These are phyloP conservation scores for Skeletonema costatum DNA, from an alignment of 108 stramenopile genomes.

Conservation along the genomic window DNA sequence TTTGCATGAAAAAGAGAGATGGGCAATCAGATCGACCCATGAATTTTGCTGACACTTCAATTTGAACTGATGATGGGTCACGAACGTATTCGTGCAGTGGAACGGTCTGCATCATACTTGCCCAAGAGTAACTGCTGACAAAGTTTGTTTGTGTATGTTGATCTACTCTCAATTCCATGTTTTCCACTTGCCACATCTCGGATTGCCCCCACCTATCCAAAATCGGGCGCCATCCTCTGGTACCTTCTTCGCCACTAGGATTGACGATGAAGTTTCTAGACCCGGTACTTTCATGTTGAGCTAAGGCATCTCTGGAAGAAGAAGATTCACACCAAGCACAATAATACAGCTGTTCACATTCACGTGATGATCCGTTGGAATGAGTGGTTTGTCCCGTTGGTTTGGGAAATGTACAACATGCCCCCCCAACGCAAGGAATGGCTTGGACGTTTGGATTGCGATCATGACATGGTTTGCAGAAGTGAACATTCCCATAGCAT, in stretches of 20 bases:
- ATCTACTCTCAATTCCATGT: conserved; percentile 46
- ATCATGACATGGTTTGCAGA: conserved; percentile 65
- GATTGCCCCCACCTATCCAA: not conserved
- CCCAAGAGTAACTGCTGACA: conserved; percentile 53
- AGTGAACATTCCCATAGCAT: conserved; percentile 72
- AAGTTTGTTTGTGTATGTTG: conserved; percentile 52
- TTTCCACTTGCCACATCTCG: conserved; percentile 49
- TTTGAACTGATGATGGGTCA: conserved; percentile 22
- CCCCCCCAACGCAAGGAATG: conserved; percentile 59
- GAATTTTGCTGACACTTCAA: conserved; percentile 67
- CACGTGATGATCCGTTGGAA: conserved; percentile 51
- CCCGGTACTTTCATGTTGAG: conserved; percentile 34
- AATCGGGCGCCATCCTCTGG: conserved; percentile 43
- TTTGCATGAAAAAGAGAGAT: conserved; percentile 57
- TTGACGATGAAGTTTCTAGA: conserved; percentile 69
- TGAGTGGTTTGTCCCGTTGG: conserved; percentile 30
- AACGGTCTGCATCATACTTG: conserved; percentile 58
- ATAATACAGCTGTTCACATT: conserved; percentile 69
- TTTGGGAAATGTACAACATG: conserved; percentile 60
- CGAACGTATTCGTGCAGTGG: conserved; percentile 26
- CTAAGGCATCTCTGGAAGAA: not conserved
- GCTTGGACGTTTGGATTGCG: conserved; percentile 43
- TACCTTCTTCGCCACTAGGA: conserved; percentile 55
- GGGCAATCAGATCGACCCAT: conserved; percentile 74
- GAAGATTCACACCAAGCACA: conserved; percentile 53